Evolutionary conservation across 768 basidiomycete species (phyloP).

Genomic region (Pholiota molesta): DNA sequence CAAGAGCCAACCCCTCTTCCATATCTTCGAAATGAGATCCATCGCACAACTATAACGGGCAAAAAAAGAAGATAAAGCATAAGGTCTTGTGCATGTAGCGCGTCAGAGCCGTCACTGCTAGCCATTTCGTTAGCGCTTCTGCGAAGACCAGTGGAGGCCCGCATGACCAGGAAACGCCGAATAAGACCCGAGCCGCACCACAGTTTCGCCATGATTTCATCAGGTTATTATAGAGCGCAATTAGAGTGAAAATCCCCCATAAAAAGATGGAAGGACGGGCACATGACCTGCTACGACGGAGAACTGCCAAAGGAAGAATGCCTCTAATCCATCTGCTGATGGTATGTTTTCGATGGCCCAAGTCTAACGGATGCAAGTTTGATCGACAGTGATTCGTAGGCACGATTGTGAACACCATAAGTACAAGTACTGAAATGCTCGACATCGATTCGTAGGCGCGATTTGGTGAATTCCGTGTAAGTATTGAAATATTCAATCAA

Average conservation of each 20-base stretch:
- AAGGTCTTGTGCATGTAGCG: not conserved
- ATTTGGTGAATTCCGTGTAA: no score
- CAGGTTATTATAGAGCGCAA: not conserved
- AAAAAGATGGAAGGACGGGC: not conserved
- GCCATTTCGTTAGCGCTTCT: not conserved
- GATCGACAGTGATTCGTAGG: no score
- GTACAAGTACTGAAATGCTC: no score
- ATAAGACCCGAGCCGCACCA: not conserved
- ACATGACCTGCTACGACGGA: not conserved
- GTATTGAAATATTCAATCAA: not conserved
- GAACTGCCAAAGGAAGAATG: not conserved
- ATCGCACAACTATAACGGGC: no score
- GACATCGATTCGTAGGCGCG: no score
- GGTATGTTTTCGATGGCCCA: no score
- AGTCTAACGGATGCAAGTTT: no score
- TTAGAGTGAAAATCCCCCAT: not conserved
- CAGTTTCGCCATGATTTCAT: not conserved
- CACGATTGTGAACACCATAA: no score
- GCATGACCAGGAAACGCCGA: constrained; percentile 5
- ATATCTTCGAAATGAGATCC: not conserved
- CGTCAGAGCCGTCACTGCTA: not conserved
- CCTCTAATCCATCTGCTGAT: no score
- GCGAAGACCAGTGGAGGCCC: not conserved
- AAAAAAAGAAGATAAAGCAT: not conserved
- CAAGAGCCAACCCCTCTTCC: not conserved